Evolutionary conservation across 768 basidiomycete genomes (phyloP).

Genomic region (Fistulinella prunicolor): DNA sequence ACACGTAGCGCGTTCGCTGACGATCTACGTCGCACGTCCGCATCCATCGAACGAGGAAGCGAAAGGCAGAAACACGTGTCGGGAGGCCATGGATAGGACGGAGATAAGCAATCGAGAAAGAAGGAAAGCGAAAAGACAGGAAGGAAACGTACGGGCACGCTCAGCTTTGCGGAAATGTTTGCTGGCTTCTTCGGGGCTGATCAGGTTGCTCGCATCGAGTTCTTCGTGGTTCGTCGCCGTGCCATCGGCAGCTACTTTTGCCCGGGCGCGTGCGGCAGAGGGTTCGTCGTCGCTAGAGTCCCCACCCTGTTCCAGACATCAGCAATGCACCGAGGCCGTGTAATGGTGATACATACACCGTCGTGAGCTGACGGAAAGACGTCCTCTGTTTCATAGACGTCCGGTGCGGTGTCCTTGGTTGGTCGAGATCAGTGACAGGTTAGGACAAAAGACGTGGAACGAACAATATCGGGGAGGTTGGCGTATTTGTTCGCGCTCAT

Average conservation of each 20-base stretch:
- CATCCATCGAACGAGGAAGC: too few relatives aligned
- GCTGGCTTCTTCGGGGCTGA: conserved; percentile 64
- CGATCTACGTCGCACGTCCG: conserved; percentile 7
- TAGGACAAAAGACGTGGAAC: conserved; percentile 25
- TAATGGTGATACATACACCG: conserved; percentile 41
- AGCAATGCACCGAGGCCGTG: background rate
- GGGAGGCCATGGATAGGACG: background rate
- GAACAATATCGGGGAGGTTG: conserved; percentile 86
- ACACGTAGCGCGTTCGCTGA: conserved; percentile 58
- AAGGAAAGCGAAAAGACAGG: background rate
- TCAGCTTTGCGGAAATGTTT: conserved; percentile 73
- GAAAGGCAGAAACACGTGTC: background rate
- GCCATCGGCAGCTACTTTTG: conserved; percentile 33
- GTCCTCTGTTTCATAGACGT: conserved; percentile 92
- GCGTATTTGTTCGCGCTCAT: conserved; percentile 82
- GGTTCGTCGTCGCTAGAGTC: conserved; percentile 70
- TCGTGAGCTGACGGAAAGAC: conserved; percentile 51
- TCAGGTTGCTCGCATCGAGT: conserved; percentile 63
- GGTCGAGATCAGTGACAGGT: conserved; percentile 2
- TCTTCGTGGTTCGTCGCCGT: conserved; percentile 50
- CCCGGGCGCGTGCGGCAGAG: conserved; percentile 36
- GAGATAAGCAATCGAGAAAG: background rate
- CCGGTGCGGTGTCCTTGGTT: conserved; percentile 80
- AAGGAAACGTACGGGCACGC: conserved; percentile 44
- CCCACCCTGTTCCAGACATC: conserved; percentile 42